Base-by-base conservation (phyloP, 352 stramenopile species). In the Phytophthora crassamura region DNA sequence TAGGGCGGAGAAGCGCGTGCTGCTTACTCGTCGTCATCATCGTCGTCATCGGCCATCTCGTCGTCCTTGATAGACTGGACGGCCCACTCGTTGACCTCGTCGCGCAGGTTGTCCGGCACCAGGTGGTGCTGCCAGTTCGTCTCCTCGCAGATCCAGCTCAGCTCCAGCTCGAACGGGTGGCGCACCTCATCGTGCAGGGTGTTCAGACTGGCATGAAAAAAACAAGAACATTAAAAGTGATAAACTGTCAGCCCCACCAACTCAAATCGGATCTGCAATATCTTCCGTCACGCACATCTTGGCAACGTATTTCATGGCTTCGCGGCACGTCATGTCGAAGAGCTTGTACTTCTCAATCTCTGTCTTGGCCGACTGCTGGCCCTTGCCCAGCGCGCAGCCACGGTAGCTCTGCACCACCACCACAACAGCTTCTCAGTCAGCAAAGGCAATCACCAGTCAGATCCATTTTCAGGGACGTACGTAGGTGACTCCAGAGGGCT, bases 331-430 rank as follows among this genome's bases (percentile, higher is more conserved):
- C 69, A 99, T 88, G 69, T 97, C 93, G 63, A 96, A 94, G 42
- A 99, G 81, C 67, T 98, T 96, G 73, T 98, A 85, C 82, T 99
- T 99, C 73, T 99, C 97, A 62, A 99, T 98, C 82, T 99, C 98
- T 62, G 97, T 99, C 85, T 99, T 99, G 52, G 97, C 97, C 15
- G 94, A 93, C 75, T 99, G 97, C 66, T 98, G 89, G 41, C 97
- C 98, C 84, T 99, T 99, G 58, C 98, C 98, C 36, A 98, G 91
- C 1, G 98, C 97, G 49, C 90, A 97, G 18, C 97, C 98, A 67
- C 97, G 98, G 80, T 98, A 99, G 70, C 95, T 95, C 79, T 98
- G 91, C 33, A 77, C 64, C 30, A 46, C 22, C 7, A 65, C n/a
- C 30, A 48, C 7, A 18, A 40, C 18, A 55, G 2, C 55, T 38